Base-by-base conservation (phyloP, 2,329 filamentous ascomycete genomes). In the Trichoderma simmonsii region DNA sequence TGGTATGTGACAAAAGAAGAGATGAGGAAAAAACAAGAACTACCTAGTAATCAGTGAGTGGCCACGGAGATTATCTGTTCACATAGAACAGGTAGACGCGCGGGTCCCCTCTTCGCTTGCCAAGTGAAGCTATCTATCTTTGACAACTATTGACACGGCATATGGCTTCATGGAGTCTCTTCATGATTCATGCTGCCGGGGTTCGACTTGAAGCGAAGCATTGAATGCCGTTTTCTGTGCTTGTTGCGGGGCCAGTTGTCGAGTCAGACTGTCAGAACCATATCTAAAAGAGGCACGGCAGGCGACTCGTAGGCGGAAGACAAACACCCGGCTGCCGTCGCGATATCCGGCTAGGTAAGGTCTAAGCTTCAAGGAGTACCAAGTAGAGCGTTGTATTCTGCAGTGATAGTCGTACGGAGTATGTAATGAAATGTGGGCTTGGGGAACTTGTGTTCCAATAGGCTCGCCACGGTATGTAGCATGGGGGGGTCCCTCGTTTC, bases 211-310 rank as follows among this genome's bases (percentile, higher is more conserved):
- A 32, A 48, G 39, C n/a, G 21, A 54, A 54, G 28, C n/a, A 43
- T 51, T 36, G 51, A 43, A 54, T 34, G 14, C 34, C 32, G 21
- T 36, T 48, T 71, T 26, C 43, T 12, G 48, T 60, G 39, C 21
- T n/a, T 28, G 18, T 48, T 61, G 70, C 56, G 63, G 63, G 70
- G 57, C 39, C n/a, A 54, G 32, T 57, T 32, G 39, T 61, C 57
- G 70, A 72, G 64, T 72, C 64, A 72, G 56, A 26, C 32, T 63
- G 63, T 68, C 63, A 72, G 64, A 72, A 72, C 70, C 30, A 63
- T 72, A 72, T 72, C 70, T 72, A 68, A 72, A 72, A 68, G 30
- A 68, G 64, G 64, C 57, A 61, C 56, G 64, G 56, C 70, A 61
- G 21, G 66, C 57, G 66, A 62, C 66, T 69, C 57, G 39, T 62